Percentiles rank a stretch among this genome's conserved stretches.
phyloP scores from a whole-genome alignment of 768 basidiomycete genomes.

The Pholiota conissans region DNA sequence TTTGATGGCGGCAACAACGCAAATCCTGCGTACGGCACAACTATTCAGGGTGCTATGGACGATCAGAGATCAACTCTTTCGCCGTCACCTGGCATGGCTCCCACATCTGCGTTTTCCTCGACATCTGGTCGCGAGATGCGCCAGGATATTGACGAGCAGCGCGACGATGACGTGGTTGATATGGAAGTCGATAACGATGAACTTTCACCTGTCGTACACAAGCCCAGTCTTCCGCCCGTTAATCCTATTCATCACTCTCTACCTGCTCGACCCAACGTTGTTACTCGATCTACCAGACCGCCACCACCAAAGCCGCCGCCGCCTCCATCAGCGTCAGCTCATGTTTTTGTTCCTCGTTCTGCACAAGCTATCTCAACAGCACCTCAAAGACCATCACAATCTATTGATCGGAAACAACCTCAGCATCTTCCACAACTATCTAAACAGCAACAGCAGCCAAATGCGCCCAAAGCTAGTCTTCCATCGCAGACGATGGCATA shows the following conservation, averaged over 20 bases:
- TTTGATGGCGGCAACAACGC: background rate
- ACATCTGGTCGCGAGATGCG: too few relatives aligned
- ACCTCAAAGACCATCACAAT: background rate
- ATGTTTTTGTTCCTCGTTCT: conserved; percentile 2
- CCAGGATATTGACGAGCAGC: conserved; percentile 12
- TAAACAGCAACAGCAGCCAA: background rate
- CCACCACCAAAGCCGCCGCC: conserved; percentile 2
- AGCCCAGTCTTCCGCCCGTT: background rate
- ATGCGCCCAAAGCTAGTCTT: background rate
- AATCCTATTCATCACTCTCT: background rate
- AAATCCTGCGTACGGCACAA: conserved; percentile 16
- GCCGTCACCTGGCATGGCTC: conserved; percentile 8
- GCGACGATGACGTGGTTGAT: conserved; percentile 20
- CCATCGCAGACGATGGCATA: background rate
- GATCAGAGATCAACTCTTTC: conserved; percentile 25
- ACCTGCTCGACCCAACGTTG: background rate
- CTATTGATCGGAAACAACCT: background rate
- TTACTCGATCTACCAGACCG: background rate
- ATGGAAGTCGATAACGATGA: conserved; percentile 21
- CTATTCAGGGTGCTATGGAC: conserved; percentile 16
- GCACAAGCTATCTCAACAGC: conserved; percentile 1
- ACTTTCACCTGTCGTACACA: conserved; percentile 1
- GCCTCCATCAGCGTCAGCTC: conserved; percentile 1
- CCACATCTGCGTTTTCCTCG: background rate
- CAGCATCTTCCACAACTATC: background rate